Base-by-base conservation (phyloP, 2,329 filamentous ascomycete species). In the Alternaria triticimaculans region DNA sequence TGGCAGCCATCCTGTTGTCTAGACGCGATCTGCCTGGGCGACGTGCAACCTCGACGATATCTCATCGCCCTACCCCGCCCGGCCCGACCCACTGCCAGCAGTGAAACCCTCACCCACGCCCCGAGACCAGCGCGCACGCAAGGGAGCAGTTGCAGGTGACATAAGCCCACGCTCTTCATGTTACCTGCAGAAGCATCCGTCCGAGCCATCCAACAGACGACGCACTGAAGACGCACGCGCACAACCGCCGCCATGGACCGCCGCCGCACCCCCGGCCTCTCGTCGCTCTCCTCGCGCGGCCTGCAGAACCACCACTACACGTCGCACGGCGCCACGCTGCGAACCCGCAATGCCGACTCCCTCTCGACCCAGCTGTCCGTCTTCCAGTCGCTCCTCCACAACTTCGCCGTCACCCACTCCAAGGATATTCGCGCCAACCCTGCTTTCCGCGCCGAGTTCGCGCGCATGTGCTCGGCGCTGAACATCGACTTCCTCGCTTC, bases 371-470 rank as follows among this genome's bases (percentile, higher is more conserved):
- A 99, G 79, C 91, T 99, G 66, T 91, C 94, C 69, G 94, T 98
- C 76, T 99, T 99, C 86, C 94, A 97, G 76, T 96, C 93, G 18
- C 87, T 97, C 11, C 89, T 99, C 6, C 94, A 97, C 82, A 94
- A 96, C 81, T 99, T 99, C 81, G 93, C 94, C 48, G 87, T 95
- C 76, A 97, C 95, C 54, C 96, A 99, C 85, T 92, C 92, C 72
- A 94, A 94, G 77, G 96, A 97, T 75, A 99, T 99, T 64, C 94
- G 95, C 67, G 97, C 94, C 3, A 94, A 98, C 79, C 96, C 96
- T 6, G 91, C 89, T 9, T 99, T 99, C 81, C 93, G 96, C 65
- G 94, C 95, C 33, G 95, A 99, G 81, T 99, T 99, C 78, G 95
- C 96, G 4, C 93, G 95, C 79, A 99, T 99, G 96, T 99, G 96